Evolutionary conservation across 2,329 filamentous ascomycete genomes (phyloP).

Genomic region (Alternaria panax): DNA sequence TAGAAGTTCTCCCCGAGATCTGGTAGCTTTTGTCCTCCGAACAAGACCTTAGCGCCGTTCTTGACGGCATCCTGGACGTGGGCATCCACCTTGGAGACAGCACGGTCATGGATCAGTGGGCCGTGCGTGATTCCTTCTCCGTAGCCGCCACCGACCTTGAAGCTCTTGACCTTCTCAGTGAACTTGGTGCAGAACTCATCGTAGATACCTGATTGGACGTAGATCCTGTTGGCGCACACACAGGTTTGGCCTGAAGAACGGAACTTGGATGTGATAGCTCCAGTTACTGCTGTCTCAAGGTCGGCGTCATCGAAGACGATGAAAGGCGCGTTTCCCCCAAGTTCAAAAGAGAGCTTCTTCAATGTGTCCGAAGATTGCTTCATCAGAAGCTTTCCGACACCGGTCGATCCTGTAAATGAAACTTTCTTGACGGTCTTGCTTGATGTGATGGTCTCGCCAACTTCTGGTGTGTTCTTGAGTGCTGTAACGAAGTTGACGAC

Average conservation of each 20-base stretch:
- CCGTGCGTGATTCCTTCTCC: constrained; percentile 76
- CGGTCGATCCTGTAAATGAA: constrained; percentile 84
- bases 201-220: constrained; percentile 79
- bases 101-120: constrained; percentile 84
- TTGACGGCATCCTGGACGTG: constrained; percentile 47
- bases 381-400: constrained; percentile 80
- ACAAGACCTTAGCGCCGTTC: constrained; percentile 43
- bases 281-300: constrained; percentile 81
- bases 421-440: constrained; percentile 83
- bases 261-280: constrained; percentile 89
- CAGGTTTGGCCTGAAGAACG: constrained; percentile 95
- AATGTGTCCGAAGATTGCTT: constrained; percentile 82
- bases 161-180: constrained; percentile 73
- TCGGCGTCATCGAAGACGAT: constrained; percentile 98
- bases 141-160: constrained; percentile 80
- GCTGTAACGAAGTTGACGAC: constrained; percentile 90
- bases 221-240: constrained; percentile 79
- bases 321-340: constrained; percentile 94
- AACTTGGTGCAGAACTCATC: constrained; percentile 75
- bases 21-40: constrained; percentile 71
- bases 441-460: constrained; percentile 80
- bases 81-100: constrained; percentile 54
- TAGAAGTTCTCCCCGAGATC: constrained; percentile 87
- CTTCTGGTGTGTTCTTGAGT: constrained; percentile 76
- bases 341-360: constrained; percentile 88